Evolutionary conservation across 2,329 filamentous ascomycete genomes (phyloP).

Genomic region (Alternaria ventricosa): DNA sequence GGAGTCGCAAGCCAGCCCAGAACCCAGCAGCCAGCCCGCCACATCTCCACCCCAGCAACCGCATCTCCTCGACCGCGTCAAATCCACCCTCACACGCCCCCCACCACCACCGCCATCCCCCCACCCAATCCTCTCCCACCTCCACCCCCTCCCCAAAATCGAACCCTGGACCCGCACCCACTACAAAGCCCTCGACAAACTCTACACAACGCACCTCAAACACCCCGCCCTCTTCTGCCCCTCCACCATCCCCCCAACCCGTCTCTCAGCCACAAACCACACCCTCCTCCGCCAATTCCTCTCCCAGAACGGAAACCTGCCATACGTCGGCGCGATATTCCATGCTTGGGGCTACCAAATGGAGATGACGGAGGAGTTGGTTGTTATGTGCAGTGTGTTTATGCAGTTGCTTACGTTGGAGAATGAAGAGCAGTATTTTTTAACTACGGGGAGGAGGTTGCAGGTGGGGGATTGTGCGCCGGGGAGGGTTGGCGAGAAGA

Average conservation of each 20-base stretch:
- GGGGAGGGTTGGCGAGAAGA: constrained; percentile 26
- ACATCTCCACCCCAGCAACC: neutral
- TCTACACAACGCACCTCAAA: constrained; percentile 43
- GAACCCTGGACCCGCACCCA: constrained; percentile 51
- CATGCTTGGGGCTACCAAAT: constrained; percentile 47
- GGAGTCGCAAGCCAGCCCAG: constrained; percentile 10
- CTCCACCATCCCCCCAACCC: constrained; percentile 21
- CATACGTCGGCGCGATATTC: constrained; percentile 38
- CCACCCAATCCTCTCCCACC: constrained; percentile 36
- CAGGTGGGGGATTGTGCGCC: constrained; percentile 39
- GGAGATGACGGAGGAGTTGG: constrained; percentile 36
- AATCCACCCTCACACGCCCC: neutral
- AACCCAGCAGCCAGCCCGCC: constrained; percentile 1
- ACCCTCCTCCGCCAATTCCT: constrained; percentile 37
- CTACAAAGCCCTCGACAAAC: constrained; percentile 46
- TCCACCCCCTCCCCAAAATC: constrained; percentile 39
- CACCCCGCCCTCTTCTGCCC: constrained; percentile 42
- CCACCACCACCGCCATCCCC: constrained; percentile 19
- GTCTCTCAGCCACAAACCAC: constrained; percentile 36
- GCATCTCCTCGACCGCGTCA: constrained; percentile 6
- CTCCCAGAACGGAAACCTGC: constrained; percentile 18
- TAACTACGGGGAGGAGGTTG: constrained; percentile 29
- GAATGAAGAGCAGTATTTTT: constrained; percentile 35
- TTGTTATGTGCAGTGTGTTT: constrained; percentile 46
- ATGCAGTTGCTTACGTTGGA: constrained; percentile 40